Evolutionary conservation across 768 basidiomycete genomes (phyloP).

Genomic region (Amanita fuliginea): DNA sequence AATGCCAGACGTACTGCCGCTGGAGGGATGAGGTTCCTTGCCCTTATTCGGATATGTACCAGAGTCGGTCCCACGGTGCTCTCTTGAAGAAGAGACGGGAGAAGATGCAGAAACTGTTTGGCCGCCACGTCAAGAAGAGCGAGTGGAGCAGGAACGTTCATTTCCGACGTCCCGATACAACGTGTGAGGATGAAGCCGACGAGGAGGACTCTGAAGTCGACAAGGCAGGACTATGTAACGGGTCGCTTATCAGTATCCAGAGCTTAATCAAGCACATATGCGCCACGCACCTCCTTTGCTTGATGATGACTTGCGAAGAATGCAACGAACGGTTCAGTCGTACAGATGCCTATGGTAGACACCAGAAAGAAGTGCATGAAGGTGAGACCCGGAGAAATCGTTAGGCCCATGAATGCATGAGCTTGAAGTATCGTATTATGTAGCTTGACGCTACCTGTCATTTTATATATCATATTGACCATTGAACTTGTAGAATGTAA

Average conservation of each 20-base stretch:
- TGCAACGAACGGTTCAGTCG: neutral
- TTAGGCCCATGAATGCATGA: neutral
- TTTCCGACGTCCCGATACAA: neutral
- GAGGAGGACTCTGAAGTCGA: neutral
- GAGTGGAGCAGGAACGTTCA: neutral
- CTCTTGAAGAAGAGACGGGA: neutral
- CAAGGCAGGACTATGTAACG: neutral
- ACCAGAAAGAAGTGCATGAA: neutral
- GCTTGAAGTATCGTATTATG: too few relatives aligned
- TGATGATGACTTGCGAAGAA: neutral
- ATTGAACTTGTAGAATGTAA: too few relatives aligned
- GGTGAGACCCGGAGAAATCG: neutral
- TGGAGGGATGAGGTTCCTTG: neutral
- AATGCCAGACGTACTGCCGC: neutral
- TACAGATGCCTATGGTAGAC: neutral
- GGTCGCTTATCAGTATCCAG: neutral
- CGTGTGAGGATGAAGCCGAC: neutral
- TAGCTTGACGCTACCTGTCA: too few relatives aligned
- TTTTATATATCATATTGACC: too few relatives aligned
- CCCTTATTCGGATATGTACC: neutral
- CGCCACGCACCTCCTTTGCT: neutral
- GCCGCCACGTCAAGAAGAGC: neutral
- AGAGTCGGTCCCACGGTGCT: neutral
- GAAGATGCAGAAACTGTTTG: neutral
- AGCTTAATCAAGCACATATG: constrained; percentile 3